Base-by-base conservation (phyloP, 257 asterid genomes). In the Dorcoceras hygrometricum region DNA sequence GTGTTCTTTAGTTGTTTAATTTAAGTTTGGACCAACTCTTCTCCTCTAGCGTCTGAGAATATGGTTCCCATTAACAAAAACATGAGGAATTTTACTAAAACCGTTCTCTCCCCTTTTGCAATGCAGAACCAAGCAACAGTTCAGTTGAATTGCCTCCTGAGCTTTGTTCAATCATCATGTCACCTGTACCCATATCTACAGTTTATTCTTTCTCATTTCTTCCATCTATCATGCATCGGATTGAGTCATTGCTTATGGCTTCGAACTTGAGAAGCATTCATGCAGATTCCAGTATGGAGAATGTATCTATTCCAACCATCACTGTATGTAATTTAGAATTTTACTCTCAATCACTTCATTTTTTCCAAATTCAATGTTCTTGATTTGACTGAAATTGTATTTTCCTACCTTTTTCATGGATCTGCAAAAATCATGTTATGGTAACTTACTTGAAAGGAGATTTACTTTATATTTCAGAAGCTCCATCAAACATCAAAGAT, bases 61-160 rank as follows among this genome's bases (percentile, higher is more conserved):
- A 39, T 0, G 5, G 50, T 12, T 39, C n/a, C 5, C 50, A 12
- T 39, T 39, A 39, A 39, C 50, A 12, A 25, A 23, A 65, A 19
- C 63, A 23, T 19, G 43, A 50, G 23, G 12, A 39, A 39, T 57
- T 65, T 65, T 3, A 27, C 51, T 69, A 28, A n/a, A n/a, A 32
- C 48, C 23, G 12, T 4, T 51, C 74, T 51, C 59, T 70, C 56
- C 68, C 56, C 26, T 3, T 53, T 73, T 59, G 24, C 22, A 43
- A 46, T 62, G 79, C 81, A 89, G 98, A 82, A 62, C 31, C 75
- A 64, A 76, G 82, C 22, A 71, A 78, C 23, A 64, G 74, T 25
- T 67, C 84, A 0, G 82, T 74, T 26, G 96, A 87, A 64, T 78
- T 92, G 72, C 98, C 98, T 20, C 97, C 91, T 10, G 97, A 92